Evolutionary conservation across 2,329 filamentous ascomycete species (phyloP), one percentile per base, ranked within the genome.

Genomic region (Botrytis aclada): DNA sequence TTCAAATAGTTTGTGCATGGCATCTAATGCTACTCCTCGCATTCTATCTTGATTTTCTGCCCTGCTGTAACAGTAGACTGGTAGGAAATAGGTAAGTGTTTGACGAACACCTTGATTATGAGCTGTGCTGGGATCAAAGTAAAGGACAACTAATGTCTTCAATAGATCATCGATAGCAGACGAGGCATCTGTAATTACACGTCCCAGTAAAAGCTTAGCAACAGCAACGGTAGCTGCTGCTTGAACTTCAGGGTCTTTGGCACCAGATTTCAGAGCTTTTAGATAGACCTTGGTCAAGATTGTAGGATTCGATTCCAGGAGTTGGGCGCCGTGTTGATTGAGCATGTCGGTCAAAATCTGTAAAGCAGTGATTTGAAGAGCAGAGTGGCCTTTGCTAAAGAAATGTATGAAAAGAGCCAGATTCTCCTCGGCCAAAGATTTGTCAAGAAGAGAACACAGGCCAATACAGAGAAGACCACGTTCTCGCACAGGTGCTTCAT

Each of bases 341-440:
- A 98, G 86, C 77, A 98, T 95, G 81, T 99, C 96, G 16, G 94
- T 95, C 45, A 99, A 88, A 75, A 97, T 97, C 76, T 98, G 94
- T 45, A 98, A 84, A 0, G 94, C 93, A 14, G 94, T 97, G 69
- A 95, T 93, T 81, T 98, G 95, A 56, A 99, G 86, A 0, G 92
- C 90, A 16, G 96, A 90, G 80, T 98, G 94, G 1, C 96, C 96
- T 84, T 97, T 97, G 82, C 86, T 92, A 84, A 97, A 98, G 85
- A 97, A 98, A 81, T 97, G 95, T 82, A 98, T 93, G 83, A 99
- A 99, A 4, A 99, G 87, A 0, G 90, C 92, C 76, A 98, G 85
- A 81, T 99, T 98, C 81, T 97, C 94, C 80, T 95, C 92, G 0
- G 96, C 96, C 34, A 98, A 89, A 14, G 94, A 93, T 83, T 94